phyloP scores from a whole-genome alignment of 2,329 filamentous ascomycete species.

The Ophiostoma pallidulum region DNA sequence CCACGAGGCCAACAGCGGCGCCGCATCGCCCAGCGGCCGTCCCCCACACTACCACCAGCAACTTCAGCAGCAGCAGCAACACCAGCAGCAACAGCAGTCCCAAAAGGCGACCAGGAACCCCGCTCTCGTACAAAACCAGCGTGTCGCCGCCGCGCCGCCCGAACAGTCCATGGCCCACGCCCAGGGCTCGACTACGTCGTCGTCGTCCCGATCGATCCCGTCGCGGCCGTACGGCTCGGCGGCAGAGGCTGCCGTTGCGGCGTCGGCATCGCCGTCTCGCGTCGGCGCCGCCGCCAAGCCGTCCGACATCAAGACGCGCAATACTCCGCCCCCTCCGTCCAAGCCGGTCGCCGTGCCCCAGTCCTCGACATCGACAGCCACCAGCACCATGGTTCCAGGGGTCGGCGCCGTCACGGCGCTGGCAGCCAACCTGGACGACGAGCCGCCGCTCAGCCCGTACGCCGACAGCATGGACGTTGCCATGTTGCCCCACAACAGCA shows the following conservation, averaged over 20 bases:
- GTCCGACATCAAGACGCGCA: conserved; percentile 24
- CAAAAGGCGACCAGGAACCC: conserved; percentile 30
- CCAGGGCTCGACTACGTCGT: conserved; percentile 40
- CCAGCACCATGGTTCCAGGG: conserved; percentile 9
- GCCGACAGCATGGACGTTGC: conserved; percentile 31
- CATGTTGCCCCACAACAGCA: conserved; percentile 44
- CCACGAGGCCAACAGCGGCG: conserved; percentile 12
- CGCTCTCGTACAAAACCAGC: conserved; percentile 46
- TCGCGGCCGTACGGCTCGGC: conserved; percentile 15
- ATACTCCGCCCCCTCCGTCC: conserved; percentile 22
- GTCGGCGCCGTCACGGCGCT: background rate
- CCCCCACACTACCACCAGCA: conserved; percentile 22
- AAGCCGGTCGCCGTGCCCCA: conserved; percentile 50
- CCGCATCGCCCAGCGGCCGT: conserved; percentile 16
- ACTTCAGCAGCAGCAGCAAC: conserved; percentile 22
- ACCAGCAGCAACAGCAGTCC: conserved; percentile 19
- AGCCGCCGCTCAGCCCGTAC: conserved; percentile 23
- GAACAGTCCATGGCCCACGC: conserved; percentile 54
- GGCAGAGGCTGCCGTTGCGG: conserved; percentile 9
- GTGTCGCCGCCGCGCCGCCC: conserved; percentile 49
- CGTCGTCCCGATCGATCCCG: conserved; percentile 18
- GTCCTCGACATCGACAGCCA: background rate
- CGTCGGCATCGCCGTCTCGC: conserved; percentile 13
- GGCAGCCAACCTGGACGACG: conserved; percentile 19
- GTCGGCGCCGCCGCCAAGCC: conserved; percentile 19